These are phyloP conservation scores for Zostera marina DNA, from an alignment of 116 monocot genomes.

Conservation along the genomic window DNA sequence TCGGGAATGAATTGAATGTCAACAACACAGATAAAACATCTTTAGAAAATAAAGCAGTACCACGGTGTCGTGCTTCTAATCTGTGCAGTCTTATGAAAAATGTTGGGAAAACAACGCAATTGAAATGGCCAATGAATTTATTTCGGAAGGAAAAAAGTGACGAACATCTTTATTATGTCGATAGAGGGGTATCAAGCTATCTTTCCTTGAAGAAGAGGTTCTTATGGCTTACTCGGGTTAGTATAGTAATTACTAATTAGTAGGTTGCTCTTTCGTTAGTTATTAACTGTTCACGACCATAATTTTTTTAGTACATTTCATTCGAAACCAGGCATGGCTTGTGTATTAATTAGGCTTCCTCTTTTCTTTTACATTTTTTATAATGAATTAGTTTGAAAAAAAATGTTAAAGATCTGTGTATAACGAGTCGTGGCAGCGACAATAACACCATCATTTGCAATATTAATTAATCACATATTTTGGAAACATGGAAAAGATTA, in stretches of 20 bases:
- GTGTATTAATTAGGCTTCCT: no score
- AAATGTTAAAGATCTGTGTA: no score
- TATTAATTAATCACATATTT: background rate
- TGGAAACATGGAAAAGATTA: background rate
- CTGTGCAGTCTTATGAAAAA: constrained; percentile 14
- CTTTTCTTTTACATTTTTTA: no score
- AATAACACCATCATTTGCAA: no score
- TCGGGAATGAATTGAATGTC: constrained; percentile 18
- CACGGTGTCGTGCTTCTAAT: constrained; percentile 7
- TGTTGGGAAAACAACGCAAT: constrained; percentile 18
- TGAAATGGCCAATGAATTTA: constrained; percentile 26
- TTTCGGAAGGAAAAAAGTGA: constrained; percentile 38
- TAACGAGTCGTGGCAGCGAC: no score
- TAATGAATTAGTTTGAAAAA: no score
- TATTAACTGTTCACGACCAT: background rate
- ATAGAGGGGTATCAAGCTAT: constrained; percentile 17
- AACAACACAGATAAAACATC: constrained; percentile 8
- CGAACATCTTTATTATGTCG: constrained; percentile 20
- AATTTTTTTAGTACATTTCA: background rate
- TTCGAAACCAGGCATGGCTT: no score
- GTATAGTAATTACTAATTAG: no score
- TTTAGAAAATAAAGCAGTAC: constrained; percentile 12
- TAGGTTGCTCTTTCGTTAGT: no score
- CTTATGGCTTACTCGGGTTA: background rate
- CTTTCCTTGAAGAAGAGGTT: constrained; percentile 22